phyloP scores from a whole-genome alignment of 1,139 yeast species.

The Blastobotrys petasosporus region DNA sequence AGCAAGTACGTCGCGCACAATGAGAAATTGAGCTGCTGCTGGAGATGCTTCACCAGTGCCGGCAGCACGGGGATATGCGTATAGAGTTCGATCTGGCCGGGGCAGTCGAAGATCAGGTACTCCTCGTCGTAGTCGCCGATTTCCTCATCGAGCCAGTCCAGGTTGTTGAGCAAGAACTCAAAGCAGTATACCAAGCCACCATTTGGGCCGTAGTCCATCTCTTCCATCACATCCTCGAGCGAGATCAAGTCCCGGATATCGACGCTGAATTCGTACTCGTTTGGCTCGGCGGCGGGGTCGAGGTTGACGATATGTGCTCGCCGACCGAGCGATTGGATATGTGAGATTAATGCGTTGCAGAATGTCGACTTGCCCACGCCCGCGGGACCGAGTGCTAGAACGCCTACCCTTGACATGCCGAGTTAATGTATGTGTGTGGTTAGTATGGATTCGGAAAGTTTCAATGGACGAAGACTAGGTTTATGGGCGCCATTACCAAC shows the following conservation, averaged over 20 bases:
- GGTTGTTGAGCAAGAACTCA: constrained; percentile 72
- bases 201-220: constrained; percentile 88
- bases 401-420: constrained; percentile 91
- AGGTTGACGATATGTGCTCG: constrained; percentile 90
- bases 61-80: constrained; percentile 94
- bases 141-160: constrained; percentile 96
- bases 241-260: constrained; percentile 90
- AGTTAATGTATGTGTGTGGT: neutral
- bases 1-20: constrained; percentile 87
- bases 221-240: constrained; percentile 95
- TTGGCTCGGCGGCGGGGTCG: constrained; percentile 97
- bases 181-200: constrained; percentile 93
- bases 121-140: constrained; percentile 93
- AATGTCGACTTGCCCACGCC: constrained; percentile 91
- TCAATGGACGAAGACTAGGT: too few relatives aligned
- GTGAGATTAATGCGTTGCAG: constrained; percentile 78
- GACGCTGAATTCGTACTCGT: constrained; percentile 83
- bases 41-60: constrained; percentile 75
- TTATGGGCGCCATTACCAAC: too few relatives aligned
- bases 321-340: constrained; percentile 87
- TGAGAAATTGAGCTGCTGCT: constrained; percentile 70
- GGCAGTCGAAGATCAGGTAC: constrained; percentile 91
- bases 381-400: constrained; percentile 94
- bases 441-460: too few relatives aligned
- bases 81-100: constrained; percentile 94